Evolutionary conservation across 805 yeast genomes (phyloP).

Genomic region (Wickerhamiella nectarea): DNA sequence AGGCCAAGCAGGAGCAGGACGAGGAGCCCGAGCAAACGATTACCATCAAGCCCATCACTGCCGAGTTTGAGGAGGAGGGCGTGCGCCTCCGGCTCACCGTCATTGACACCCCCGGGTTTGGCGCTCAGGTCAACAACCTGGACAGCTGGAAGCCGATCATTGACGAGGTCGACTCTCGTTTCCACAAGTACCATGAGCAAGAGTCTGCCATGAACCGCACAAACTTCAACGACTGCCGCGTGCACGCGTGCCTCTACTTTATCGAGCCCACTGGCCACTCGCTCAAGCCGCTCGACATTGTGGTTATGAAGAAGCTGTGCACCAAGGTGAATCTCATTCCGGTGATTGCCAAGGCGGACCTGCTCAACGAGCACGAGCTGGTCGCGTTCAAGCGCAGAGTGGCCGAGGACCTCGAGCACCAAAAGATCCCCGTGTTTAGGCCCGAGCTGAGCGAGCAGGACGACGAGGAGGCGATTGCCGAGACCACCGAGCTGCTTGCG

Average conservation of each 20-base stretch:
- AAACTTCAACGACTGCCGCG: conserved; percentile 59
- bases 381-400: conserved; percentile 61
- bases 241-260: conserved; percentile 87
- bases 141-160: conserved; percentile 83
- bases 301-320: conserved; percentile 75
- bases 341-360: conserved; percentile 87
- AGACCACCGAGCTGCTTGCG: conserved; percentile 51
- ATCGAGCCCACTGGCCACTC: conserved; percentile 97
- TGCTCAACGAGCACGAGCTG: conserved; percentile 78
- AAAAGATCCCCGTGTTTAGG: conserved; percentile 59
- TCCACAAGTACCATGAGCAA: conserved; percentile 75
- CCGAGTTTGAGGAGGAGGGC: conserved; percentile 84
- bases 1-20: background rate
- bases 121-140: conserved; percentile 70
- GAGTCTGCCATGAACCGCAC: conserved; percentile 75
- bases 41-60: conserved; percentile 43
- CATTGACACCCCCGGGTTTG: conserved; percentile 88
- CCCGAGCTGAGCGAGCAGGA: conserved; percentile 70
- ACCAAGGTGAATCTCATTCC: conserved; percentile 90
- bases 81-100: conserved; percentile 75
- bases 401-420: conserved; percentile 58
- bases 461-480: conserved; percentile 66
- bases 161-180: conserved; percentile 74
- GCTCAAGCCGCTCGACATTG: conserved; percentile 75
- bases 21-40: conserved; percentile 28